Evolutionary conservation across 306 rosid species (phyloP).

Genomic region (Sophora flavescens): DNA sequence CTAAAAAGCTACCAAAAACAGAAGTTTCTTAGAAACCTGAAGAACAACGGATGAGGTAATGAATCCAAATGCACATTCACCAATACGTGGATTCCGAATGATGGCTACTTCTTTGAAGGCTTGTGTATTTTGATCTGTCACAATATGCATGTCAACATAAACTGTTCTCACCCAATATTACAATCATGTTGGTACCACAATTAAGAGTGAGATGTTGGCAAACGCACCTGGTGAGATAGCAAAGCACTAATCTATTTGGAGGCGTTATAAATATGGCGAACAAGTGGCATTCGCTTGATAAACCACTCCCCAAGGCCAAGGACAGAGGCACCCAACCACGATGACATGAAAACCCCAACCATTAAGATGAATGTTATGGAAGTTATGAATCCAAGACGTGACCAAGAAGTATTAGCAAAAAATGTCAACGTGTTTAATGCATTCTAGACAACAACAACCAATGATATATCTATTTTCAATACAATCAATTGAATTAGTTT

Average conservation of each 20-base stretch:
- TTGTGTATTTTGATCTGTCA: constrained; percentile 85
- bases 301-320: constrained; percentile 75
- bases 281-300: too few relatives aligned
- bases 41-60: too few relatives aligned
- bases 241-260: too few relatives aligned
- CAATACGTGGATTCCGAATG: constrained; percentile 92
- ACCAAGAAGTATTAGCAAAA: constrained; percentile 35
- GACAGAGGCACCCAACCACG: constrained; percentile 97
- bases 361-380: too few relatives aligned
- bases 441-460: background rate
- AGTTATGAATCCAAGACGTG: constrained; percentile 94
- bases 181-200: too few relatives aligned
- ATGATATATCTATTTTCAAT: background rate
- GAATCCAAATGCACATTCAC: constrained; percentile 97
- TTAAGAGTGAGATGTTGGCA: too few relatives aligned
- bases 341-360: constrained; percentile 95
- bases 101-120: constrained; percentile 97
- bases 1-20: too few relatives aligned
- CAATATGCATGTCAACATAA: constrained; percentile 8
- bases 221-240: too few relatives aligned
- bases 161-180: too few relatives aligned
- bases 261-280: too few relatives aligned
- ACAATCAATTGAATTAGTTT: constrained; percentile 31
- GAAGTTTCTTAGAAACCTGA: too few relatives aligned
- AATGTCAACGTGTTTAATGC: background rate